phyloP scores from a whole-genome alignment of 108 stramenopile genomes.

The Pelagomonas calceolata region DNA sequence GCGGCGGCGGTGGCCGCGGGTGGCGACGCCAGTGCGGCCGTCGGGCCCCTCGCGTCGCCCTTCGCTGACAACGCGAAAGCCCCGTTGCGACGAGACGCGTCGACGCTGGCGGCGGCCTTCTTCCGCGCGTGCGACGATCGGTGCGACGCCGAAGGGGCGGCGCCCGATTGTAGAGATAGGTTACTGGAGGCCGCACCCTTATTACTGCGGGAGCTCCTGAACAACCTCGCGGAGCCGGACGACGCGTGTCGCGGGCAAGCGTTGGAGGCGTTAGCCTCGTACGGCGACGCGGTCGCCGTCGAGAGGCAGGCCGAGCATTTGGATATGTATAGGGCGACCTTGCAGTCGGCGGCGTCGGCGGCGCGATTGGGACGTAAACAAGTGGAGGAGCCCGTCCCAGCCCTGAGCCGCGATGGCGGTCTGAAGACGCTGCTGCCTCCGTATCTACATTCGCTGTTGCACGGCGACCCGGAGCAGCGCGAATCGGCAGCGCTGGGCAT shows the following conservation, averaged over 20 bases:
- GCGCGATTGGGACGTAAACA: conserved; percentile 61
- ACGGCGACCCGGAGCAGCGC: conserved; percentile 49
- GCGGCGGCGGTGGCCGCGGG: background rate
- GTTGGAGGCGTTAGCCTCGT: background rate
- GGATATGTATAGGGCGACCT: conserved; percentile 71
- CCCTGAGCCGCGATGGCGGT: conserved; percentile 72
- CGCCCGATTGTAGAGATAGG: no score
- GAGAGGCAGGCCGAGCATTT: conserved; percentile 81
- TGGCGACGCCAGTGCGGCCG: background rate
- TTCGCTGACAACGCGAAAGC: background rate
- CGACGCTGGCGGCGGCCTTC: background rate
- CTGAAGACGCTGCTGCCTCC: conserved; percentile 91
- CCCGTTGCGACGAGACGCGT: no score
- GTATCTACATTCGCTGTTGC: conserved; percentile 86
- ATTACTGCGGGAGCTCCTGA: conserved; percentile 74
- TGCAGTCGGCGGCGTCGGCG: conserved; percentile 80
- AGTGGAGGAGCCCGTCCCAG: conserved; percentile 78
- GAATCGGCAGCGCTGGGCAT: conserved; percentile 74
- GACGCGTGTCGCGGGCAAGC: conserved; percentile 51
- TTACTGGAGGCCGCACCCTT: background rate
- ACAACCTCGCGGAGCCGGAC: conserved; percentile 68
- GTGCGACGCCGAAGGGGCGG: background rate
- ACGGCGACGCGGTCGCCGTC: conserved; percentile 37
- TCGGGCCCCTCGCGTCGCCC: background rate
- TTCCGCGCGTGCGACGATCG: background rate